A percentile compares a stretch with the other conserved stretches of the same genome.
Conservation (phyloP, 169 alveolate species). For the Babesia bigemina region DNA sequence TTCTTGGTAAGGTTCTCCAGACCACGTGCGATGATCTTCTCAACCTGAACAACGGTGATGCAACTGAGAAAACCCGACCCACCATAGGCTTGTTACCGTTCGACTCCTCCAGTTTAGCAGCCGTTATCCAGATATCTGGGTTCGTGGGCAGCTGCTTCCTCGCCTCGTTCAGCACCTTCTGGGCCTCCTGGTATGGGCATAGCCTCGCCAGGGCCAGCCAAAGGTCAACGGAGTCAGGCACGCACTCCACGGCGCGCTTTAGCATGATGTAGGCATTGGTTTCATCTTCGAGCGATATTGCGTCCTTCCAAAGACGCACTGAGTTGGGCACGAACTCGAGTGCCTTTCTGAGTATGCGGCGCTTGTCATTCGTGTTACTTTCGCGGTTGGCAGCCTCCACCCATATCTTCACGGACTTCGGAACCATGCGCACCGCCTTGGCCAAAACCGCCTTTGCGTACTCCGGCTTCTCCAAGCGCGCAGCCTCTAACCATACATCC, state of each 20-base stretch:
- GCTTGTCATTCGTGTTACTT: conserved; percentile 84
- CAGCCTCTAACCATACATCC: conserved; percentile 99
- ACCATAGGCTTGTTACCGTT: conserved; percentile 81
- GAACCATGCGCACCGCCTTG: conserved; percentile 87
- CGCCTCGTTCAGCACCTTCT: conserved; percentile 95
- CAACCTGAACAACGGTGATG: conserved; percentile 46
- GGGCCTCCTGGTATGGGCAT: conserved; percentile 96
- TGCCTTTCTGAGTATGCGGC: conserved; percentile 91
- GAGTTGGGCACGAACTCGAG: conserved; percentile 95
- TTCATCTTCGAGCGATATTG: conserved; percentile 92
- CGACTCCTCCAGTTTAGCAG: conserved; percentile 97
- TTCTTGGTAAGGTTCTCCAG: conserved; percentile 82
- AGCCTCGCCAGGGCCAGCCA: conserved; percentile 98
- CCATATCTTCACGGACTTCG: conserved; percentile 93
- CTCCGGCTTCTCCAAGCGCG: conserved; percentile 93
- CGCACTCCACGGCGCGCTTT: conserved; percentile 97
- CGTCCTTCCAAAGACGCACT: conserved; percentile 96
- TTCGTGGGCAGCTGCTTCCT: conserved; percentile 94
- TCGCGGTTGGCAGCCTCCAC: conserved; percentile 93
- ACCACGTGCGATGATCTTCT: conserved; percentile 85
- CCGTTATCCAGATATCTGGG: conserved; percentile 94
- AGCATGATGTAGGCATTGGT: conserved; percentile 92
- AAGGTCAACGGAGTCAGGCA: conserved; percentile 95
- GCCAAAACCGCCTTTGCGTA: conserved; percentile 93
- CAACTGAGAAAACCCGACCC: not conserved